Conservation (phyloP, 148 eudicot genomes). For the Amaranthus cruentus region DNA sequence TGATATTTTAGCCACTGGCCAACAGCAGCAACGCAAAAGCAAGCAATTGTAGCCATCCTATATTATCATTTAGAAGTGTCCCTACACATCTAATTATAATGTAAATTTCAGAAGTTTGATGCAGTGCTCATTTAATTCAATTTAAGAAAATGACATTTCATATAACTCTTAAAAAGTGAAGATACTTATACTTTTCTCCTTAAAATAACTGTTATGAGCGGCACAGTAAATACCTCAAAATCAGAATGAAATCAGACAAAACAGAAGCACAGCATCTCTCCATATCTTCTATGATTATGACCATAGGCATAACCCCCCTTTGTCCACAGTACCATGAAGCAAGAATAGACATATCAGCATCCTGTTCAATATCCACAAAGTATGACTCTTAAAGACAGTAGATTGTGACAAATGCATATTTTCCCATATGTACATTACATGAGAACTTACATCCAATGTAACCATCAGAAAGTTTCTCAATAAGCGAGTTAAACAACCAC, state of each 20-base stretch:
- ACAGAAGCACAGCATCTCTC: constrained; percentile 78
- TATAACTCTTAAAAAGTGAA: not conserved
- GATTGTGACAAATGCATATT: not conserved
- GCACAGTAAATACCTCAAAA: constrained; percentile 59
- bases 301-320: constrained; percentile 50
- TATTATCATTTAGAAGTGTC: not conserved
- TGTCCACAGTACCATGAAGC: constrained; percentile 82
- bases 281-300: constrained; percentile 80
- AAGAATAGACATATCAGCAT: constrained; percentile 73
- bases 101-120: not conserved
- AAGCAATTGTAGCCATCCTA: not conserved
- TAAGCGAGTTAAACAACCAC: constrained; percentile 69
- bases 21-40: not conserved
- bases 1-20: not conserved
- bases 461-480: constrained; percentile 50
- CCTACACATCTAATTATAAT: not conserved
- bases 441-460: constrained; percentile 58
- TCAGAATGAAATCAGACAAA: constrained; percentile 69
- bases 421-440: not conserved
- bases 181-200: not conserved
- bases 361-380: constrained; percentile 38
- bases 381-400: not conserved
- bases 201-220: constrained; percentile 9
- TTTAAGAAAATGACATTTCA: not conserved
- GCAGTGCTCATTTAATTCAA: not conserved